Evolutionary conservation across 1,284 basidiomycete species (phyloP).

Genomic region (Omphalotus olearius): DNA sequence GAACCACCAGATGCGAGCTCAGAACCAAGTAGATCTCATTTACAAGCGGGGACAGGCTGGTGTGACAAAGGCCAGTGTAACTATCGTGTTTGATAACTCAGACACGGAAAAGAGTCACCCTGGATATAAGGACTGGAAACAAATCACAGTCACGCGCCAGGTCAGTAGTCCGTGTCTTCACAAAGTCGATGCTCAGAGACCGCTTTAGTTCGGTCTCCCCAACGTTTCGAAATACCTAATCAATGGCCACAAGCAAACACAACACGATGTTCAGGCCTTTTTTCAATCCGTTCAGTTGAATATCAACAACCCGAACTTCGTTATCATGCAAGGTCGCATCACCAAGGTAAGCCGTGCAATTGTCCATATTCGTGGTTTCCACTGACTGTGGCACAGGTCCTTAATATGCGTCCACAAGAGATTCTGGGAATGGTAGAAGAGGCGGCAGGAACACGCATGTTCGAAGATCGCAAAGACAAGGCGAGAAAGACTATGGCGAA

Average conservation of each 20-base stretch:
- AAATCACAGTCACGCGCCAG: constrained; percentile 97
- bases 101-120: constrained; percentile 84
- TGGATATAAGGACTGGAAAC: constrained; percentile 78
- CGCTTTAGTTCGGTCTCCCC: constrained; percentile 79
- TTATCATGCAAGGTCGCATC: constrained; percentile 99
- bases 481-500: constrained; percentile 96
- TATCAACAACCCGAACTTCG: constrained; percentile 99
- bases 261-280: constrained; percentile 85
- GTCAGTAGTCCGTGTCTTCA: constrained; percentile 40
- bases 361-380: not conserved
- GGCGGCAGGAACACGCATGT: constrained; percentile 98
- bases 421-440: constrained; percentile 99
- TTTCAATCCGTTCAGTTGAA: constrained; percentile 99
- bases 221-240: constrained; percentile 96
- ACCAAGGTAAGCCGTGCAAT: constrained; percentile 59
- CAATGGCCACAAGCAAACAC: constrained; percentile 94
- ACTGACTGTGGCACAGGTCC: constrained; percentile 53
- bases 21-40: constrained; percentile 96
- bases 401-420: constrained; percentile 98
- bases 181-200: not conserved
- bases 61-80: constrained; percentile 95
- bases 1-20: constrained; percentile 77
- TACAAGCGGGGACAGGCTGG: constrained; percentile 98
- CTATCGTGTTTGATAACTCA: constrained; percentile 99
- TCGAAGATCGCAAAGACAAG: constrained; percentile 98